Conservation (phyloP, 495 filamentous ascomycete species). For the Aspergillus cristatus region DNA sequence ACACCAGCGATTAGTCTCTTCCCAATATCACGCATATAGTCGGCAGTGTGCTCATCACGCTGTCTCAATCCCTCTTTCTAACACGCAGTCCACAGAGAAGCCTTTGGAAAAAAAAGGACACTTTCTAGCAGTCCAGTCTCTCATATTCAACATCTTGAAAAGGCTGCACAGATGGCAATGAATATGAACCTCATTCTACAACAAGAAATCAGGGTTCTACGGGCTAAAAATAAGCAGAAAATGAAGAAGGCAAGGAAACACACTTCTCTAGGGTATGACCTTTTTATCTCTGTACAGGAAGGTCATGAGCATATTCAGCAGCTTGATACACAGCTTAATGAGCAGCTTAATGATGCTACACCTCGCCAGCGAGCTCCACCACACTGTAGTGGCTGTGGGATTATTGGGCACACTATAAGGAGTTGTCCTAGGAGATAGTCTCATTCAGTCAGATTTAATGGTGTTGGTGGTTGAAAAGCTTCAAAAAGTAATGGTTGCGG, state of each 20-base stretch:
- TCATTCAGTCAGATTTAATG: background rate
- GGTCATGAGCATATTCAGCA: background rate
- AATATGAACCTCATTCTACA: background rate
- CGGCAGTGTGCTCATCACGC: no score
- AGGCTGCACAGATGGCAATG: background rate
- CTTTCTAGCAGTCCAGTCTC: constrained; percentile 4
- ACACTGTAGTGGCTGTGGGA: background rate
- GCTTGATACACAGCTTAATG: constrained; percentile 1
- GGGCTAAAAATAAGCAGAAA: background rate
- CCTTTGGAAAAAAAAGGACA: background rate
- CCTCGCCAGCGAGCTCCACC: background rate
- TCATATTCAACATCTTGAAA: background rate
- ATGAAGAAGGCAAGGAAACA: background rate
- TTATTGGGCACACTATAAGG: background rate
- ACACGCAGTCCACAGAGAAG: no score
- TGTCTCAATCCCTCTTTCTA: no score
- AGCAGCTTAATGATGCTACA: background rate
- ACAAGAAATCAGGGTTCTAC: background rate
- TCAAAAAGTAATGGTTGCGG: background rate
- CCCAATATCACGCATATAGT: no score
- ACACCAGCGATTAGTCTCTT: no score
- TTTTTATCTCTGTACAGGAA: background rate
- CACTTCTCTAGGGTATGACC: background rate
- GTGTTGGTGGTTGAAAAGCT: background rate
- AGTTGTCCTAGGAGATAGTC: background rate